phyloP scores from a whole-genome alignment of 352 stramenopile genomes.

The Discostella stelligera region DNA sequence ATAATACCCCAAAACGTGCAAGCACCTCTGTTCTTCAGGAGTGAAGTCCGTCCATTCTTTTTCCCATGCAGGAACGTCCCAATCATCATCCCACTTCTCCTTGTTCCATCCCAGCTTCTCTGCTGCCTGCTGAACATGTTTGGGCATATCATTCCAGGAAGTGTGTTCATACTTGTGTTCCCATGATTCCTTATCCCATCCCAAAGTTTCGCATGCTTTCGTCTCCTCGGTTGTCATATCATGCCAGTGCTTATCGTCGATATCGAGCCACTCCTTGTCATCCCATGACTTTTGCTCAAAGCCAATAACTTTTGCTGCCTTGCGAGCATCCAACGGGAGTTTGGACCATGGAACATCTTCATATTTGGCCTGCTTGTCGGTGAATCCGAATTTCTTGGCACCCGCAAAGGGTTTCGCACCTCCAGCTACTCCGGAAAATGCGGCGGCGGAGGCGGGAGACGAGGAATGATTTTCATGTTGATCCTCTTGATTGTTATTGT shows the following conservation, averaged over 20 bases:
- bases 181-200: constrained; percentile 23
- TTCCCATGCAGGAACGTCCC: constrained; percentile 25
- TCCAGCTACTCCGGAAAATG: background rate
- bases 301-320: constrained; percentile 47
- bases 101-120: constrained; percentile 30
- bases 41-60: constrained; percentile 36
- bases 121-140: constrained; percentile 21
- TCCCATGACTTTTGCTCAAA: constrained; percentile 51
- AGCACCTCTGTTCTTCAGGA: constrained; percentile 28
- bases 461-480: background rate
- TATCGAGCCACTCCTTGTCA: constrained; percentile 28
- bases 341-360: constrained; percentile 52
- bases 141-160: constrained; percentile 23
- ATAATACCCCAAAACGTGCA: constrained; percentile 45
- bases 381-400: constrained; percentile 34
- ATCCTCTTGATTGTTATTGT: constrained; percentile 14
- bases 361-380: constrained; percentile 56
- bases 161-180: constrained; percentile 29
- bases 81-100: constrained; percentile 32
- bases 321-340: constrained; percentile 34
- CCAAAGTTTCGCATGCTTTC: constrained; percentile 27
- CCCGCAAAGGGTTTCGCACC: constrained; percentile 9
- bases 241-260: constrained; percentile 49
- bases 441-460: background rate
- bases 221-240: constrained; percentile 47